A percentile compares a stretch with the other conserved stretches of the same genome.
These are phyloP conservation scores for Durusdinium trenchii DNA, from an alignment of 73 alveolate species.

Conservation along the genomic window DNA sequence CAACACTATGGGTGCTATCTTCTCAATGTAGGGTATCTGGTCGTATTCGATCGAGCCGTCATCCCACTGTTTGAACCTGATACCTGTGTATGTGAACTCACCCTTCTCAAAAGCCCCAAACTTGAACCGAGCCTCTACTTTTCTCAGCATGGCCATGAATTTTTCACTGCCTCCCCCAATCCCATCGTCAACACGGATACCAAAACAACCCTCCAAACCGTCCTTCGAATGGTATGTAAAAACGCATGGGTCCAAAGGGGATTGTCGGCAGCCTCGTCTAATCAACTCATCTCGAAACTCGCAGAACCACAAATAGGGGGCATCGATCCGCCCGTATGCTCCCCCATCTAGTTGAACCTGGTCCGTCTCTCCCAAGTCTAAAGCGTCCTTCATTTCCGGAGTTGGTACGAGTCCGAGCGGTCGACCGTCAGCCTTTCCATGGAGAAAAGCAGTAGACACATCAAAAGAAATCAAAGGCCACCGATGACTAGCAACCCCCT, in stretches of 20 bases:
- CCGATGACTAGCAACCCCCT: not conserved
- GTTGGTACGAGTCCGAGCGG: not conserved
- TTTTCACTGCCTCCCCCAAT: not conserved
- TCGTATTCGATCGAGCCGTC: not conserved
- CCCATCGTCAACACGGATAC: slow-evolving; percentile 1
- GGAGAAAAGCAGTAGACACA: not conserved
- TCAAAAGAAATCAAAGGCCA: not conserved
- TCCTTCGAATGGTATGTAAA: not conserved
- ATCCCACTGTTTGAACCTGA: not conserved
- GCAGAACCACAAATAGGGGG: slow-evolving; percentile 22
- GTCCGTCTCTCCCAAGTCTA: not conserved
- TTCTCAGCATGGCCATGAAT: not conserved
- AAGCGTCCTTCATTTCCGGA: not conserved
- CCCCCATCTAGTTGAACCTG: not conserved
- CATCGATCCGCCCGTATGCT: not conserved
- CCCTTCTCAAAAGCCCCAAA: not conserved
- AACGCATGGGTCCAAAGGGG: slow-evolving; percentile 11
- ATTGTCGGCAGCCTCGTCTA: not conserved
- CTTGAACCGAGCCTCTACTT: not conserved
- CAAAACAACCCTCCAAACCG: not conserved
- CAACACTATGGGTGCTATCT: not conserved
- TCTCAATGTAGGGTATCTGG: not conserved
- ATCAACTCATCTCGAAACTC: not conserved
- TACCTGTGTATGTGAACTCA: not conserved
- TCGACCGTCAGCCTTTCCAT: not conserved